Conservation (phyloP, 306 rosid species). For the Neltuma alba region DNA sequence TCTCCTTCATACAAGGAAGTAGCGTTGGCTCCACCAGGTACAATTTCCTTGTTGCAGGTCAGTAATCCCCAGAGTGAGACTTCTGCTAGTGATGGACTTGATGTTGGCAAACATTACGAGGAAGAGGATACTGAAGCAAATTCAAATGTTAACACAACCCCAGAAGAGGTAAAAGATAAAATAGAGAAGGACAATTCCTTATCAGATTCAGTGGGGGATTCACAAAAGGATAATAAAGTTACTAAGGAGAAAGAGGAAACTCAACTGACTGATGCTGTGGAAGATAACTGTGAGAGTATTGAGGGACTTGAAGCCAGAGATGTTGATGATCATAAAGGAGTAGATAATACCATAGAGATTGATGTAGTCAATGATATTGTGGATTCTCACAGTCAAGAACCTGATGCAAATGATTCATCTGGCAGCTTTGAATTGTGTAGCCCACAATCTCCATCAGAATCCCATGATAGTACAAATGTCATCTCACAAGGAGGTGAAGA, state of each 20-base stretch:
- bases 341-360: conserved; percentile 40
- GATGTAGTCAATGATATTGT: conserved; percentile 41
- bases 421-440: conserved; percentile 42
- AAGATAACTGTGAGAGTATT: conserved; percentile 44
- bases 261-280: conserved; percentile 39
- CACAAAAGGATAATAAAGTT: conserved; percentile 48
- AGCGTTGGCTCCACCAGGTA: conserved; percentile 98
- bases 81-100: conserved; percentile 45
- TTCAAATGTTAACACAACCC: conserved; percentile 43
- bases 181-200: conserved; percentile 43
- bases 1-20: conserved; percentile 99
- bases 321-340: conserved; percentile 50
- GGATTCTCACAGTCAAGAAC: conserved; percentile 50
- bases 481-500: conserved; percentile 57
- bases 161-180: conserved; percentile 40
- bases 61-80: conserved; percentile 56
- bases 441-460: not conserved
- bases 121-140: conserved; percentile 50
- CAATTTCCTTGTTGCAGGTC: conserved; percentile 72
- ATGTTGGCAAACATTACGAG: conserved; percentile 44
- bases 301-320: conserved; percentile 47
- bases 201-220: conserved; percentile 43
- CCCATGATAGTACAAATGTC: conserved; percentile 46
- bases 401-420: conserved; percentile 48
- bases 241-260: conserved; percentile 57